Percentiles rank a stretch among this genome's conserved stretches.
Evolutionary conservation across 306 rosid genomes (phyloP).

Genomic region (Corylus americana): DNA sequence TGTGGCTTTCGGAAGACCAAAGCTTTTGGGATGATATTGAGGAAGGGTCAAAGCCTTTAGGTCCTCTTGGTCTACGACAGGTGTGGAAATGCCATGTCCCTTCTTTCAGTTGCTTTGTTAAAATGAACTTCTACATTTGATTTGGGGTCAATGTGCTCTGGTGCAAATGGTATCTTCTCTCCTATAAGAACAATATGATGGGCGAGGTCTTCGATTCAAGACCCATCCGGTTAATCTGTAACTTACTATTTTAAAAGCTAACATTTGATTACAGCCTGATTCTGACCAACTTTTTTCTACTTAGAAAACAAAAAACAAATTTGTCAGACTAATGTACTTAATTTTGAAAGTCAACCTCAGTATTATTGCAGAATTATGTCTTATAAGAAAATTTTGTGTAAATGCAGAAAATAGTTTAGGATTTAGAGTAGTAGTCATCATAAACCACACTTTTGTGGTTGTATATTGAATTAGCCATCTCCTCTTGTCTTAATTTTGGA

Average conservation of each 20-base stretch:
- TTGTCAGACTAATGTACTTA: neutral
- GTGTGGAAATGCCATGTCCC: slow-evolving; percentile 33
- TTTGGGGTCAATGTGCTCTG: neutral
- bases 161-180: neutral
- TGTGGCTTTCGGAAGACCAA: slow-evolving; percentile 98
- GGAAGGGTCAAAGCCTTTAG: slow-evolving; percentile 90
- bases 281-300: too few relatives aligned
- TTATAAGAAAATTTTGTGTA: neutral
- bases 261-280: neutral
- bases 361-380: neutral
- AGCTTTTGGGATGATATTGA: slow-evolving; percentile 99
- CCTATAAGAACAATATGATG: neutral
- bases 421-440: neutral
- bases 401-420: neutral
- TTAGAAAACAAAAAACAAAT: neutral
- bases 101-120: neutral
- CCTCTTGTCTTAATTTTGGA: slow-evolving; percentile 4
- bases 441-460: neutral
- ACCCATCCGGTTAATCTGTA: neutral
- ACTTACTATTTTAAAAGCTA: neutral
- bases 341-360: neutral
- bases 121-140: neutral
- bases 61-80: slow-evolving; percentile 95
- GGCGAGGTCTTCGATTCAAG: neutral
- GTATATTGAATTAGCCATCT: neutral